Conservation (phyloP, 1,284 basidiomycete genomes). For the Rugosomyces carneus region DNA sequence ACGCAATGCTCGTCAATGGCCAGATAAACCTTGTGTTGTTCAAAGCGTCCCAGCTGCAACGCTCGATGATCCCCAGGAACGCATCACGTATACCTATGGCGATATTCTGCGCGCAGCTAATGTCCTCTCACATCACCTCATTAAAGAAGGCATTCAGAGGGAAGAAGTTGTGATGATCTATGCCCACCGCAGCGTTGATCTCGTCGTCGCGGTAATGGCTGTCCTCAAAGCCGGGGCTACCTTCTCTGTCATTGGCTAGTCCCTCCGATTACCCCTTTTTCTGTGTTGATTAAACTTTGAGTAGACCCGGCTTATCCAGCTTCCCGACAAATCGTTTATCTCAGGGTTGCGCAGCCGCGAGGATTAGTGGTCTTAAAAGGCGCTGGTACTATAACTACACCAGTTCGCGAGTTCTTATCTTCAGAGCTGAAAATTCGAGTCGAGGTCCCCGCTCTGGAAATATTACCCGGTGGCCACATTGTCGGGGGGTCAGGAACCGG, state of each 20-base stretch:
- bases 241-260: conserved; percentile 93
- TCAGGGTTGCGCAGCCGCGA: conserved; percentile 91
- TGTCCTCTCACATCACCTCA: conserved; percentile 86
- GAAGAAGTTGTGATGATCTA: conserved; percentile 99
- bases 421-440: conserved; percentile 84
- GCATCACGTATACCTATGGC: conserved; percentile 70
- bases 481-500: conserved; percentile 52
- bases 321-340: conserved; percentile 91
- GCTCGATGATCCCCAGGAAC: conserved; percentile 43
- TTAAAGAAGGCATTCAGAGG: conserved; percentile 80
- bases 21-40: conserved; percentile 79
- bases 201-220: conserved; percentile 96
- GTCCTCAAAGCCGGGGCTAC: conserved; percentile 96
- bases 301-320: conserved; percentile 96
- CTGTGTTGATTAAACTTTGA: not conserved
- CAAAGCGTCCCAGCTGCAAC: conserved; percentile 58
- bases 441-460: conserved; percentile 86
- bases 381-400: conserved; percentile 77
- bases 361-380: conserved; percentile 90
- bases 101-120: conserved; percentile 86
- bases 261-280: not conserved
- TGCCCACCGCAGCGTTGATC: conserved; percentile 92
- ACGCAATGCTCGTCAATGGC: conserved; percentile 69
- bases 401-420: conserved; percentile 83
- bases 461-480: conserved; percentile 60